Percentiles rank a stretch among this genome's conserved stretches.
phyloP scores from a whole-genome alignment of 2,329 filamentous ascomycete genomes.

The Didymella segeticola region DNA sequence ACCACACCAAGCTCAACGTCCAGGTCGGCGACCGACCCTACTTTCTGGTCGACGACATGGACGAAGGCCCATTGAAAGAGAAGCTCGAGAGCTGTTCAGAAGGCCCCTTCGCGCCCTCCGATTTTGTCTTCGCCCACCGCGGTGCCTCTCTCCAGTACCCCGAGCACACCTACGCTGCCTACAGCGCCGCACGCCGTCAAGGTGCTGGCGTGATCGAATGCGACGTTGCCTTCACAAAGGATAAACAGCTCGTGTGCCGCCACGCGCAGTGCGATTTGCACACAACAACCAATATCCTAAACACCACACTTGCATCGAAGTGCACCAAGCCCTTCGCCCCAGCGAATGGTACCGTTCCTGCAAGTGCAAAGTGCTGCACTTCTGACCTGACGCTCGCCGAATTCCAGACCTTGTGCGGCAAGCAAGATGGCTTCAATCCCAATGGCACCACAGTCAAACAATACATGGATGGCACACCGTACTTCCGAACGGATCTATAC shows the following conservation, averaged over 20 bases:
- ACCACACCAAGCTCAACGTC: conserved; percentile 35
- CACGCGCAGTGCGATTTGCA: conserved; percentile 49
- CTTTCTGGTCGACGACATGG: conserved; percentile 48
- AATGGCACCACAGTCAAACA: conserved; percentile 64
- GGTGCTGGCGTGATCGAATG: conserved; percentile 49
- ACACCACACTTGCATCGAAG: conserved; percentile 44
- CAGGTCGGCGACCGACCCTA: conserved; percentile 47
- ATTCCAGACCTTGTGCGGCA: conserved; percentile 71
- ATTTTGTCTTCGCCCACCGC: conserved; percentile 47
- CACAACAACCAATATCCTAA: conserved; percentile 49
- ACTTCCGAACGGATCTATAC: conserved; percentile 71
- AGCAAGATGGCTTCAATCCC: conserved; percentile 69
- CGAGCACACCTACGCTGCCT: conserved; percentile 43
- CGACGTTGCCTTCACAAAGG: conserved; percentile 48
- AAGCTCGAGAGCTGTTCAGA: conserved; percentile 49
- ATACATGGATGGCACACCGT: conserved; percentile 65
- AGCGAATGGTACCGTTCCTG: conserved; percentile 49
- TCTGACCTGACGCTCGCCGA: conserved; percentile 73
- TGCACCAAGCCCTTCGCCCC: conserved; percentile 48
- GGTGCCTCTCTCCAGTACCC: conserved; percentile 47
- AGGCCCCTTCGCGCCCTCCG: conserved; percentile 42
- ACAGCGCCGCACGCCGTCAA: conserved; percentile 42
- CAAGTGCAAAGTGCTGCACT: conserved; percentile 72
- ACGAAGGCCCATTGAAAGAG: conserved; percentile 45
- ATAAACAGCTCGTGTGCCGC: conserved; percentile 48